Evolutionary conservation across 2,329 filamentous ascomycete species (phyloP).

Genomic region (Ampelomyces quisqualis): DNA sequence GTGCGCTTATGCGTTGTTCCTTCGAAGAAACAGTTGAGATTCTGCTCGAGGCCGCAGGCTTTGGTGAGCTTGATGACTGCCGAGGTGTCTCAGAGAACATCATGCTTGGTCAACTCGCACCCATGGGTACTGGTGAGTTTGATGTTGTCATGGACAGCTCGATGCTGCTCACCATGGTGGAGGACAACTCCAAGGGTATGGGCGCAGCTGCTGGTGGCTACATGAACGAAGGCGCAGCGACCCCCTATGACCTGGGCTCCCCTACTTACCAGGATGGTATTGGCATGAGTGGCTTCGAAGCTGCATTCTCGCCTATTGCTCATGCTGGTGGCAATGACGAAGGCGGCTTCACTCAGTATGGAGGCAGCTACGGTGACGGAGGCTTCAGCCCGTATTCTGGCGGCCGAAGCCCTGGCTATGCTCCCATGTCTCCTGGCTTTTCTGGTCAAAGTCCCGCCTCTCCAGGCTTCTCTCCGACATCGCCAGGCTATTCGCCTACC

Average conservation of each 20-base stretch:
- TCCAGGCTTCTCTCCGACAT: constrained; percentile 50
- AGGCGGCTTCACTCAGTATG: constrained; percentile 64
- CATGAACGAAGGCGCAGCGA: constrained; percentile 77
- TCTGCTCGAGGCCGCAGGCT: constrained; percentile 89
- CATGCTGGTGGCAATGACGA: constrained; percentile 61
- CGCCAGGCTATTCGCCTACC: constrained; percentile 59
- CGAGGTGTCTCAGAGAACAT: constrained; percentile 98
- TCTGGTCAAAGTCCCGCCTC: constrained; percentile 44
- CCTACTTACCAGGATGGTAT: constrained; percentile 62
- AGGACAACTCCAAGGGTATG: constrained; percentile 72
- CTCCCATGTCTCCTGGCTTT: constrained; percentile 44
- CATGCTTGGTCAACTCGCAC: constrained; percentile 95
- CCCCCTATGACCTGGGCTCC: constrained; percentile 80
- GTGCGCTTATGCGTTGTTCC: constrained; percentile 97
- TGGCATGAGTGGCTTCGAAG: constrained; percentile 61
- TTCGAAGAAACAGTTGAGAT: constrained; percentile 99
- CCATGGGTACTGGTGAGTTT: constrained; percentile 95
- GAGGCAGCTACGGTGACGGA: constrained; percentile 62
- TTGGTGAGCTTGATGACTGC: constrained; percentile 95
- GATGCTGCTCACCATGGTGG: constrained; percentile 93
- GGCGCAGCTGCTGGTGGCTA: constrained; percentile 74
- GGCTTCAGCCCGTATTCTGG: constrained; percentile 67
- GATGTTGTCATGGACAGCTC: constrained; percentile 90
- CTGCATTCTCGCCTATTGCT: constrained; percentile 72
- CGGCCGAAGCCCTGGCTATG: constrained; percentile 61